phyloP scores from a whole-genome alignment of 805 yeast species.

The Torulaspora quercuum region DNA sequence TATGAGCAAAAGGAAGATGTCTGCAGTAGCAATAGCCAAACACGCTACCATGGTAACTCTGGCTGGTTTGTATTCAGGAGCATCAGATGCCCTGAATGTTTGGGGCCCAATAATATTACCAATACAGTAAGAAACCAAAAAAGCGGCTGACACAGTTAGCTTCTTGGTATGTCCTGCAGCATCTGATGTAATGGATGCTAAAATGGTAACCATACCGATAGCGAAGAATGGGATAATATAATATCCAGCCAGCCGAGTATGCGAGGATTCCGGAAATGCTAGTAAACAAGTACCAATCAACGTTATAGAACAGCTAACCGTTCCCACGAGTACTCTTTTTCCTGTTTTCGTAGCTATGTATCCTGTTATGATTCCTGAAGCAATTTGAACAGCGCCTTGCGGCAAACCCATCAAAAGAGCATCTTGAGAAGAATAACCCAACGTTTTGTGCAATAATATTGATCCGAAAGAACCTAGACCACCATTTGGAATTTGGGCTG shows the following conservation, averaged over 20 bases:
- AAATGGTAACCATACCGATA: slow-evolving; percentile 36
- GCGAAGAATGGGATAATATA: slow-evolving; percentile 38
- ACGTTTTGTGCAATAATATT: slow-evolving; percentile 42
- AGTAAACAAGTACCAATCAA: slow-evolving; percentile 41
- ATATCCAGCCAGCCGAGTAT: slow-evolving; percentile 41
- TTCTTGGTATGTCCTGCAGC: slow-evolving; percentile 74
- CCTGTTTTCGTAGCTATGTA: slow-evolving; percentile 22
- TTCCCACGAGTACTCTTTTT: slow-evolving; percentile 32
- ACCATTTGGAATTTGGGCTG: slow-evolving; percentile 50
- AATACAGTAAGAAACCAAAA: slow-evolving; percentile 59
- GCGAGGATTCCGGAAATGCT: slow-evolving; percentile 40
- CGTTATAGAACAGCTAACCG: slow-evolving; percentile 31
- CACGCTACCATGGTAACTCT: slow-evolving; percentile 50
- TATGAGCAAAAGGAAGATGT: slow-evolving; percentile 33
- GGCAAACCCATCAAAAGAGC: slow-evolving; percentile 47
- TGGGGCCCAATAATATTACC: slow-evolving; percentile 74
- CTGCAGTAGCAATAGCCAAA: slow-evolving; percentile 40
- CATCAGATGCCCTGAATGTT: slow-evolving; percentile 54
- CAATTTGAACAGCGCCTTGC: slow-evolving; percentile 45
- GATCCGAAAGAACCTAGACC: slow-evolving; percentile 49
- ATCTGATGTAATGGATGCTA: slow-evolving; percentile 42
- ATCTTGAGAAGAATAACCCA: slow-evolving; percentile 41
- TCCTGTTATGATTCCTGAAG: slow-evolving; percentile 27
- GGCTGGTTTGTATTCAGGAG: slow-evolving; percentile 56
- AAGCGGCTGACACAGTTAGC: slow-evolving; percentile 52